These are phyloP conservation scores for Zostera marina DNA, from an alignment of 116 monocot genomes.

Conservation along the genomic window DNA sequence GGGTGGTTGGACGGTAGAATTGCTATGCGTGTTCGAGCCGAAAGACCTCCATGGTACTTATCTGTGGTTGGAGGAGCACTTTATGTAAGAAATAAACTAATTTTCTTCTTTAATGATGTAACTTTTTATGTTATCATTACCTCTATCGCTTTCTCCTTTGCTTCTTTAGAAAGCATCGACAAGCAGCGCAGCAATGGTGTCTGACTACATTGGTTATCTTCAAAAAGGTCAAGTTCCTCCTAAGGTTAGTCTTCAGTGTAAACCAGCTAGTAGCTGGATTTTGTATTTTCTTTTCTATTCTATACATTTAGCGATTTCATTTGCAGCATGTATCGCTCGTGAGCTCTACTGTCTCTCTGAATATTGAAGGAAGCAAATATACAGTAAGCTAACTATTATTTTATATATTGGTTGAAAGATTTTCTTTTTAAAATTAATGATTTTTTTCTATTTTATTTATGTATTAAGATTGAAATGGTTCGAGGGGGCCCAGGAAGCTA, in stretches of 20 bases:
- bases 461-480: constrained; percentile 71
- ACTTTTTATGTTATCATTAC: constrained; percentile 1
- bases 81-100: constrained; percentile 45
- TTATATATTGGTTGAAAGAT: neutral
- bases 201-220: constrained; percentile 97
- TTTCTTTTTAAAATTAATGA: constrained; percentile 3
- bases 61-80: constrained; percentile 99
- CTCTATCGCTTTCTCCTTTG: neutral
- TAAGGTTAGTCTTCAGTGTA: constrained; percentile 30
- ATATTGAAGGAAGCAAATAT: constrained; percentile 98
- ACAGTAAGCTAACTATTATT: constrained; percentile 33
- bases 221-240: constrained; percentile 98
- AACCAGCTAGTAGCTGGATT: neutral
- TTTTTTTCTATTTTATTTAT: constrained; percentile 5
- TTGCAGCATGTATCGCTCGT: constrained; percentile 98
- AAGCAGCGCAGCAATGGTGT: constrained; percentile 80
- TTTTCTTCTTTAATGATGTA: neutral
- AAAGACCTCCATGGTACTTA: constrained; percentile 97
- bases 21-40: constrained; percentile 99
- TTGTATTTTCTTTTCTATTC: neutral
- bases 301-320: neutral
- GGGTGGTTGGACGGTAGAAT: constrained; percentile 98
- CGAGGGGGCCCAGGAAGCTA: constrained; percentile 96
- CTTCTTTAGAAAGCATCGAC: constrained; percentile 75
- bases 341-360: constrained; percentile 64